A percentile compares a stretch with the other conserved stretches of the same genome.
Conservation (phyloP, 169 alveolate species). For the Babesia sp. region DNA sequence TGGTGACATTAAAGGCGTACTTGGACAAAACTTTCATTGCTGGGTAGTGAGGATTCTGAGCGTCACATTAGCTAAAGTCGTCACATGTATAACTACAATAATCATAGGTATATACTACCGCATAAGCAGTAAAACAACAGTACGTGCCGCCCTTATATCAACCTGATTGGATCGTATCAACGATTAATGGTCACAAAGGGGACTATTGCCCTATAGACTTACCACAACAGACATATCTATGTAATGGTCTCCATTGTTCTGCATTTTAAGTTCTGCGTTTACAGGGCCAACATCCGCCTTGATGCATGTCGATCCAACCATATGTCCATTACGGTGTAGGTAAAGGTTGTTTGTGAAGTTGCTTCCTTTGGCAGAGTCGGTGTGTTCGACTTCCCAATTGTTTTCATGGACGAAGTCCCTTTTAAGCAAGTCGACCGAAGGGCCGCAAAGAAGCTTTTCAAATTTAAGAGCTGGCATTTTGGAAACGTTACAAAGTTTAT, state of each 20-base stretch:
- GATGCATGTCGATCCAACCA: constrained; percentile 36
- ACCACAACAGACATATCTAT: constrained; percentile 50
- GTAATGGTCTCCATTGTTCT: constrained; percentile 37
- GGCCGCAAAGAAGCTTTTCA: constrained; percentile 59
- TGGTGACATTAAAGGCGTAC: constrained; percentile 33
- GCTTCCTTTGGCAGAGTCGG: constrained; percentile 16
- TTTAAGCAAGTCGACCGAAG: constrained; percentile 49
- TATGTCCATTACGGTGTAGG: constrained; percentile 33
- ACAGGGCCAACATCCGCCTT: constrained; percentile 27
- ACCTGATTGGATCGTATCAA: too few species aligned
- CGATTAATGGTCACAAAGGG: too few species aligned
- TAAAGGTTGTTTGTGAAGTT: constrained; percentile 29
- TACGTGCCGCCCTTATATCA: too few species aligned
- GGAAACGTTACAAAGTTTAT: background rate
- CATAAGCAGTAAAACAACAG: too few species aligned
- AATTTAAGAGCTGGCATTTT: constrained; percentile 62
- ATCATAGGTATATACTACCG: too few species aligned
- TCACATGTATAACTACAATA: too few species aligned
- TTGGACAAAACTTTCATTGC: constrained; percentile 27
- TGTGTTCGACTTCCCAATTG: constrained; percentile 57
- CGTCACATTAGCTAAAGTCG: background rate
- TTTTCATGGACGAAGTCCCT: constrained; percentile 64
- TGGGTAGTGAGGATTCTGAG: constrained; percentile 13
- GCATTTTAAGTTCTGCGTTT: constrained; percentile 37
- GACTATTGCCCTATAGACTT: too few species aligned